These are phyloP conservation scores for Coemansia sp. DNA, from an alignment of 192 early-diverging fungal species.

Conservation along the genomic window DNA sequence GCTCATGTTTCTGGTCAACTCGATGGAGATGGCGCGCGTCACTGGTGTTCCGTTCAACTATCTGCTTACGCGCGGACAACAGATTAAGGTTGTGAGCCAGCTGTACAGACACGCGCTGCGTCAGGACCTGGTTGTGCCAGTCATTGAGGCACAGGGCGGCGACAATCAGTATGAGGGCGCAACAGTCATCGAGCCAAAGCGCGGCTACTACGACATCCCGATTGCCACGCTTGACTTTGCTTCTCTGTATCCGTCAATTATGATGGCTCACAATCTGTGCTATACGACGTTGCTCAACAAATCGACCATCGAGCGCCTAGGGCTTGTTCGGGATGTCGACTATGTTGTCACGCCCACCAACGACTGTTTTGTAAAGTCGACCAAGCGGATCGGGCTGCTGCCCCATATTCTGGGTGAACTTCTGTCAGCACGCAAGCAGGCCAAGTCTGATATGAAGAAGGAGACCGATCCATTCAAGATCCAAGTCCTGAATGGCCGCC, in stretches of 20 bases:
- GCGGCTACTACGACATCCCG: conserved; percentile 92
- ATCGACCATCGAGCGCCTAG: conserved; percentile 60
- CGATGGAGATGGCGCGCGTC: conserved; percentile 98
- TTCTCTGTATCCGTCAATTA: conserved; percentile 97
- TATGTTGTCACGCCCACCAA: conserved; percentile 88
- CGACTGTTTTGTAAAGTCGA: conserved; percentile 84
- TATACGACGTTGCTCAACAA: conserved; percentile 83
- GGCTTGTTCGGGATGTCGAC: conserved; percentile 75
- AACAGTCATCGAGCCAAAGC: conserved; percentile 91
- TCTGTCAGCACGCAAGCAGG: conserved; percentile 86
- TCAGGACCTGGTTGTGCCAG: conserved; percentile 87
- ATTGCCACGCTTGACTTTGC: conserved; percentile 98
- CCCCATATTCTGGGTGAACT: conserved; percentile 89
- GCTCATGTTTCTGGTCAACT: conserved; percentile 95
- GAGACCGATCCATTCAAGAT: conserved; percentile 95
- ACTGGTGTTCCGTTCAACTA: conserved; percentile 96
- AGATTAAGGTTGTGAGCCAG: conserved; percentile 98
- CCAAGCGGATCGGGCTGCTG: conserved; percentile 76
- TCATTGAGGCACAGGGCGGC: conserved; percentile 73
- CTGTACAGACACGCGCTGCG: conserved; percentile 82
- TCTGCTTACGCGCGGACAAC: conserved; percentile 90
- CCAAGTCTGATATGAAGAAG: conserved; percentile 91
- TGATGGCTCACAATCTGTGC: conserved; percentile 99
- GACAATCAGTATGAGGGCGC: conserved; percentile 96
- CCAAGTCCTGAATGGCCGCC: conserved; percentile 93